phyloP scores from a whole-genome alignment of 1,284 basidiomycete genomes.

The Cryptococcus sp. region DNA sequence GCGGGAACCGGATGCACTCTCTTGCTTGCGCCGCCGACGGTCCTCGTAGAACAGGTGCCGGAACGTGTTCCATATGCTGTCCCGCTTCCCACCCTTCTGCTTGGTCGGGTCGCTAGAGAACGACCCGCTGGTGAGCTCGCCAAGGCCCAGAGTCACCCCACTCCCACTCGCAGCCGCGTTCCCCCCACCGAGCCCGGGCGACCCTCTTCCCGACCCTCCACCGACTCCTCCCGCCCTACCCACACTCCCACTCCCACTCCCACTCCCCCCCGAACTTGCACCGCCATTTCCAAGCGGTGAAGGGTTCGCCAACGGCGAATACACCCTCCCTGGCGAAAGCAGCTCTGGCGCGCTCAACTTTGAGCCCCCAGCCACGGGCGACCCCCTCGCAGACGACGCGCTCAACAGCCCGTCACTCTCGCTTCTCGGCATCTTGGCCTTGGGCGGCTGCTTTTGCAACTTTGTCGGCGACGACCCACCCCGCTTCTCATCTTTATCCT shows the following conservation, averaged over 20 bases:
- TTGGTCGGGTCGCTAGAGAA: not conserved
- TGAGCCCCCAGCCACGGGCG: no score
- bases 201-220: no score
- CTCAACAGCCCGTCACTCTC: conserved; percentile 19
- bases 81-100: conserved; percentile 31
- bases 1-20: conserved; percentile 7
- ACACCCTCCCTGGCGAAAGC: no score
- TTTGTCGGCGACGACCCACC: conserved; percentile 42
- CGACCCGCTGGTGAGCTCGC: no score
- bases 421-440: conserved; percentile 23
- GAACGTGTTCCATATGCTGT: conserved; percentile 52
- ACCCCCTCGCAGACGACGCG: not conserved
- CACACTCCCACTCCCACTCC: no score
- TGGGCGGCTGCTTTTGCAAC: conserved; percentile 30
- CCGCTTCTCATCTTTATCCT: conserved; percentile 12
- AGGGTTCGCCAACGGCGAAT: no score
- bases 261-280: no score
- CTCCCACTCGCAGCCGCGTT: not conserved
- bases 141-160: conserved; percentile 1
- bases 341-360: no score
- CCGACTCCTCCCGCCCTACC: no score
- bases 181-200: not conserved
- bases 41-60: conserved; percentile 53
- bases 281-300: no score
- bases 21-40: conserved; percentile 45